Conservation (phyloP, 352 stramenopile genomes). For the Phytophthora europaea region DNA sequence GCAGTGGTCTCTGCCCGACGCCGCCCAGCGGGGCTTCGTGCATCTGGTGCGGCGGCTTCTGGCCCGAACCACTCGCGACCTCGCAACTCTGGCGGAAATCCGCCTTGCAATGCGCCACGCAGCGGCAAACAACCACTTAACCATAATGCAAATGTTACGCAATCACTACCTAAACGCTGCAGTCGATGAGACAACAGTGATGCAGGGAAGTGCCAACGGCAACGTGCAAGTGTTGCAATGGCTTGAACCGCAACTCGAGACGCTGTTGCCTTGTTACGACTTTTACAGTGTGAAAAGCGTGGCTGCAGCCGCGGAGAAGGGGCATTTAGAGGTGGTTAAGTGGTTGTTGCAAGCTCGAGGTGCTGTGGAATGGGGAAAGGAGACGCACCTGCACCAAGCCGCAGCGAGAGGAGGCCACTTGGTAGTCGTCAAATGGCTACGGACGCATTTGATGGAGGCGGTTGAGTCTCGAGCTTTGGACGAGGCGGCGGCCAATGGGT, state of each 20-base stretch:
- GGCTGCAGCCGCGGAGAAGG: slow-evolving; percentile 28
- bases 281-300: slow-evolving; percentile 27
- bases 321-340: slow-evolving; percentile 38
- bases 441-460: slow-evolving; percentile 25
- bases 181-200: slow-evolving; percentile 19
- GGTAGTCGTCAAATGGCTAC: slow-evolving; percentile 36
- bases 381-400: slow-evolving; percentile 32
- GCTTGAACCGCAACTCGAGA: slow-evolving; percentile 15
- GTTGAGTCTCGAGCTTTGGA: slow-evolving; percentile 31
- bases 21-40: slow-evolving; percentile 26
- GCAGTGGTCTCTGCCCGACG: slow-evolving; percentile 27
- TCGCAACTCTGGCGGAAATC: slow-evolving; percentile 24
- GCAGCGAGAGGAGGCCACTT: slow-evolving; percentile 39
- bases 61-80: neutral
- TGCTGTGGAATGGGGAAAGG: neutral
- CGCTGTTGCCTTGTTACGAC: slow-evolving; percentile 15
- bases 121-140: slow-evolving; percentile 19
- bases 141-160: slow-evolving; percentile 25
- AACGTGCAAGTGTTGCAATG: slow-evolving; percentile 31
- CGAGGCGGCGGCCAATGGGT: slow-evolving; percentile 30
- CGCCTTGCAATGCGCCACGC: slow-evolving; percentile 33
- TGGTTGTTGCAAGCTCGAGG: slow-evolving; percentile 31
- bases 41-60: slow-evolving; percentile 31
- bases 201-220: slow-evolving; percentile 27
- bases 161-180: slow-evolving; percentile 13